Conservation (phyloP, 257 asterid genomes). For the Datura wrightii region DNA sequence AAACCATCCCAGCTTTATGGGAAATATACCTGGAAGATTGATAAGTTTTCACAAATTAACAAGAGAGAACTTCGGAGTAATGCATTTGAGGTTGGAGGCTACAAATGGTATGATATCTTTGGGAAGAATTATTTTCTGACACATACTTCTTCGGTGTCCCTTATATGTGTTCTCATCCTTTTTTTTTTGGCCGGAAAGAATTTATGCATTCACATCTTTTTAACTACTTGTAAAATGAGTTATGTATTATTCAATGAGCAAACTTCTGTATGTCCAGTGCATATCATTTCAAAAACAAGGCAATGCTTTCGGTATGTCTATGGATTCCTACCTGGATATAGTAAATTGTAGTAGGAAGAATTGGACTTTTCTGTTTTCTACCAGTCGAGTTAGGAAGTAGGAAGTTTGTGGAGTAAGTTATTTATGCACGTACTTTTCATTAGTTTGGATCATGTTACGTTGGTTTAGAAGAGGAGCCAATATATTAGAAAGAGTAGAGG, state of each 20-base stretch:
- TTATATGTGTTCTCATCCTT: slow-evolving; percentile 7
- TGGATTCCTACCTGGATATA: slow-evolving; percentile 12
- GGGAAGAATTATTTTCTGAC: slow-evolving; percentile 21
- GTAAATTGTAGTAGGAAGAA: background rate
- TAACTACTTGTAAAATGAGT: background rate
- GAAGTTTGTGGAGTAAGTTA: background rate
- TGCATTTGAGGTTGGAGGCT: slow-evolving; percentile 58
- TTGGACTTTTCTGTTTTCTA: background rate
- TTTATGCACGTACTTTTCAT: background rate
- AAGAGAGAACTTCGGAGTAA: slow-evolving; percentile 61
- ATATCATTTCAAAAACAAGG: background rate
- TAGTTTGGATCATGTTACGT: background rate
- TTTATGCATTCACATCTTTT: background rate
- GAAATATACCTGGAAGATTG: slow-evolving; percentile 60
- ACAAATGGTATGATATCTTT: slow-evolving; percentile 50
- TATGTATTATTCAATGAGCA: background rate
- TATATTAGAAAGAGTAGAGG: background rate
- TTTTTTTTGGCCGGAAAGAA: background rate
- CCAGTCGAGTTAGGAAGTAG: background rate
- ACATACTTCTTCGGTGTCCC: slow-evolving; percentile 24
- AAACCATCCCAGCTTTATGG: slow-evolving; percentile 54
- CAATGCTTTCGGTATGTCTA: background rate
- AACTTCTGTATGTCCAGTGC: background rate
- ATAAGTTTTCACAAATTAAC: slow-evolving; percentile 56
- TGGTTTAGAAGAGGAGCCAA: background rate